phyloP scores from a whole-genome alignment of 169 alveolate species.

The Eimeria sp. region DNA sequence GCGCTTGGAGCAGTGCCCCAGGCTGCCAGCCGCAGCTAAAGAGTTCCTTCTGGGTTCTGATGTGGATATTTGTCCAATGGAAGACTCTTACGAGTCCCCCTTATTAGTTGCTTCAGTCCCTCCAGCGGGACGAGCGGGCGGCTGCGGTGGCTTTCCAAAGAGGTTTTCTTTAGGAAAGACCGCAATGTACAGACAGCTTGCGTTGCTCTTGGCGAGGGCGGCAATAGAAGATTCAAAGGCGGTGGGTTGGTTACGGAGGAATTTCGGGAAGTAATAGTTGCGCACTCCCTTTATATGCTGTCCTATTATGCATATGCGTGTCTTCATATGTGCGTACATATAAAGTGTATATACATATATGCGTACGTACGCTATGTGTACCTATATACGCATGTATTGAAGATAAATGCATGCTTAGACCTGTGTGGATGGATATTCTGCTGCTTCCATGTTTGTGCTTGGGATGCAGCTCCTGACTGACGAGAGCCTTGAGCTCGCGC shows the following conservation, averaged over 20 bases:
- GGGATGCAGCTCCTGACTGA: slow-evolving; percentile 40
- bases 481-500: slow-evolving; percentile 55
- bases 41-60: not conserved
- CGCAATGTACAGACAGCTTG: slow-evolving; percentile 32
- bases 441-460: not conserved
- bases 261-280: not conserved
- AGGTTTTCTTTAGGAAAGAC: not conserved
- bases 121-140: not conserved
- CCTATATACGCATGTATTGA: not conserved
- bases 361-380: not conserved
- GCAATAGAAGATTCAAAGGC: slow-evolving; percentile 33
- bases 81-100: not conserved
- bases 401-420: not conserved
- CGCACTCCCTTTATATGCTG: not conserved
- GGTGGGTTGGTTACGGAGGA: not conserved
- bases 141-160: not conserved
- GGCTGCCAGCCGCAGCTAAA: slow-evolving; percentile 55
- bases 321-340: not conserved
- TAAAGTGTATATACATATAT: not conserved
- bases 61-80: not conserved
- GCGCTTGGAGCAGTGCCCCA: slow-evolving; percentile 40
- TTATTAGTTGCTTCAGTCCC: not conserved
- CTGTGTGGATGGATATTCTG: not conserved
- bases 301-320: not conserved
- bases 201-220: slow-evolving; percentile 65